Base-by-base conservation (phyloP, 305 asterid genomes). In the Fraxinus greggii region DNA sequence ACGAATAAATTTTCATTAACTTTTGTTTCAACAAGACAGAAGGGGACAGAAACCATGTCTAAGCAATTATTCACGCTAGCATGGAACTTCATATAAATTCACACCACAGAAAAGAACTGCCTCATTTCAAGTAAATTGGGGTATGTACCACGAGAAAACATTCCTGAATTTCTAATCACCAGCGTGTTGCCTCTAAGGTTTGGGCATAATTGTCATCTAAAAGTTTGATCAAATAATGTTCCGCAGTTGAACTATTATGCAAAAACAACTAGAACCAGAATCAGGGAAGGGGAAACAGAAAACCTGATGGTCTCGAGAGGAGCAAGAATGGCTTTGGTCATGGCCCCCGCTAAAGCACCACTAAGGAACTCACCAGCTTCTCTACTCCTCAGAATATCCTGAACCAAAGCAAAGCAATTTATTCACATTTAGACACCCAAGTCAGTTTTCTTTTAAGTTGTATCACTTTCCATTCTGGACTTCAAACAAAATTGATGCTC, bases 301-400 rank as follows among this genome's bases (percentile, higher is more conserved):
- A 76, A 93, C 98, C 99, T 92, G 93, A 95, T 94, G 82, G 99
- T 95, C 87, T 94, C 99, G 15, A 95, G 96, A 80, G 99, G 99
- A 83, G 98, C 99, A 63, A 95, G 98, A 85, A 92, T 88, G 48
- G 99, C 98, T 90, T 95, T 94, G 79, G 98, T 95, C 99, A 93
- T 94, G 78, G 99, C 97, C 83, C 98, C 98, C 1, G 98, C 98
- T 83, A 95, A 84, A 63, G 99, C 97, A 84, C 98, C 99, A 78
- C 98, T 95, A 69, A 94, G 90, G 87, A 95, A 95, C 91, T 94
- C 99, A 3, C 91, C 92, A 40, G 87, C 97, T 91, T 95, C 99
- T 87, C 97, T 89, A 10, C 88, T 88, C 82, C 80, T 86, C 63
- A 87, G 10, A 65, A 95, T 84, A 79, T 89, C 94, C 99, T 93